Evolutionary conservation across 805 yeast genomes (phyloP), one percentile per base, ranked within the genome.

Genomic region (Scheffersomyces lignosus): DNA sequence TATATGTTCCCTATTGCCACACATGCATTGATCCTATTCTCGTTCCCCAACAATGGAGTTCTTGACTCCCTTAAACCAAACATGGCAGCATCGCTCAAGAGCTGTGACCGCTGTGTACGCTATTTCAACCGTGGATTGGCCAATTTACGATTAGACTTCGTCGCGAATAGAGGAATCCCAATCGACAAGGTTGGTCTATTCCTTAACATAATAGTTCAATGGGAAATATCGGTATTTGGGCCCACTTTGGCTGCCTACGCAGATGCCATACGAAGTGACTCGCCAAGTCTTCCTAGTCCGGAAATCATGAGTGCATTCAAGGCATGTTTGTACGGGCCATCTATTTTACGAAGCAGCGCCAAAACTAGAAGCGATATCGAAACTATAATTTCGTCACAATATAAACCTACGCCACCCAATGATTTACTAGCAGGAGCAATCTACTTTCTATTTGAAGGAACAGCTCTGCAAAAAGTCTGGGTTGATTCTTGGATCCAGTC

Each of bases 1-100:
- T 55, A 56, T 20, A 61, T 75, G 41, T 63, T 61, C 28, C 73
- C 77, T 2, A 66, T 78, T 15, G 65, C 83, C 7, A 66, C 73
- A 10, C 81, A 81, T 50, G 62, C 74, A 7, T 56, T 83, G 36
- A 75, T 83, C 12, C 60, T 80, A 40, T 81, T 81, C 52, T 80
- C 89, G 3, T 80, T 82, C 48, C 70, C 71, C 3, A 75, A 68
- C 17, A 64, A 64, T 26, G 70, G 64, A n/a, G 70, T 73, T 1
- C 62, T 73, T 13, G 49, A 49, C 4, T 71, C 77, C 70, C 57
- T 72, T 36, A 66, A 70, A 33, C 63, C 64, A 7, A 46, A 49
- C 10, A 62, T 77, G 33, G 54, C 58, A 3, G 53, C 58, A 1
- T 61, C 71, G 16, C 56, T 84, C 10, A 57, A 62, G 25, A 40